Conservation (phyloP, 306 rosid genomes). For the Abrus pulchellus region DNA sequence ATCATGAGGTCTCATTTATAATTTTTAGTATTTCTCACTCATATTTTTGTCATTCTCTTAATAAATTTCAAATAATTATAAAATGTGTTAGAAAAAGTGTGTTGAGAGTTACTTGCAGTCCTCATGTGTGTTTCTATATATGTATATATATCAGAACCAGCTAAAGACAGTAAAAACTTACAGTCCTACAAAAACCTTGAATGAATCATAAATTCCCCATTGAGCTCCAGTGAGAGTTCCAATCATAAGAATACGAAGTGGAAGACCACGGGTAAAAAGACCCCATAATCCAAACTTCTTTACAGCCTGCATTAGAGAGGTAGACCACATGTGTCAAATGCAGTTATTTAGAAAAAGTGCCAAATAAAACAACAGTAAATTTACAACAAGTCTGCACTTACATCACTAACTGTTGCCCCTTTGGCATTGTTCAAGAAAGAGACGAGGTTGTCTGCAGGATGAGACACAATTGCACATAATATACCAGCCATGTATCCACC, state of each 20-base stretch:
- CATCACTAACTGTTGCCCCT: constrained; percentile 91
- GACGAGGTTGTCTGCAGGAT: constrained; percentile 95
- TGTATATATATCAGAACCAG: background rate
- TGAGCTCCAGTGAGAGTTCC: constrained; percentile 97
- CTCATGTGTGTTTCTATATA: too few relatives aligned
- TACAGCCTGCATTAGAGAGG: constrained; percentile 69
- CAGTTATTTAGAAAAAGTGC: background rate
- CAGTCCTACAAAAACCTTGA: constrained; percentile 95
- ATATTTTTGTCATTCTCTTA: too few relatives aligned
- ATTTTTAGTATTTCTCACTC: too few relatives aligned
- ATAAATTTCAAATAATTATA: too few relatives aligned
- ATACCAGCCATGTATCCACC: constrained; percentile 95
- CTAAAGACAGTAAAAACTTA: constrained; percentile 55
- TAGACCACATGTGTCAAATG: constrained; percentile 15
- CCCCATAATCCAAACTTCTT: constrained; percentile 85
- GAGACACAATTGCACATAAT: constrained; percentile 89
- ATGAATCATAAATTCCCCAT: constrained; percentile 93
- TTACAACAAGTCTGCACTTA: constrained; percentile 48
- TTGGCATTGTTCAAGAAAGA: constrained; percentile 93
- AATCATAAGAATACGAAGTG: constrained; percentile 94
- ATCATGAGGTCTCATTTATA: too few relatives aligned
- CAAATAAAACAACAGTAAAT: background rate
- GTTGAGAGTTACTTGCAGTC: too few relatives aligned
- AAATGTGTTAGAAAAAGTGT: too few relatives aligned
- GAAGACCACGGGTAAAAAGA: constrained; percentile 91